A percentile compares a stretch with the other conserved stretches of the same genome.
Conservation (phyloP, 768 basidiomycete genomes). For the Holtermanniella nyarrowii region DNA sequence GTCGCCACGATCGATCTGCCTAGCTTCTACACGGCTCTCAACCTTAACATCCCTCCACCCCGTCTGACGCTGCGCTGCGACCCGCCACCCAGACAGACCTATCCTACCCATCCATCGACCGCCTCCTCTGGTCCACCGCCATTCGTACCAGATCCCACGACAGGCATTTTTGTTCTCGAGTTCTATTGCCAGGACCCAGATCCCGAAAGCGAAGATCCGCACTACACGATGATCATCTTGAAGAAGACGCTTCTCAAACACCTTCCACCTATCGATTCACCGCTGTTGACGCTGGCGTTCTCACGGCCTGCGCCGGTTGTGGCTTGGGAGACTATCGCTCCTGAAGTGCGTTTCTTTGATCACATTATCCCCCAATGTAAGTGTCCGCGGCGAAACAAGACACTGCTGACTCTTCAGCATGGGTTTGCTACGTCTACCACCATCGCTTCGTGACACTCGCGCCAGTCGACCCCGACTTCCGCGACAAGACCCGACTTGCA, state of each 20-base stretch:
- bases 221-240: conserved; percentile 18
- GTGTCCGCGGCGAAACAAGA: conserved; percentile 1
- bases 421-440: conserved; percentile 40
- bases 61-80: conserved; percentile 32
- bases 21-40: conserved; percentile 16
- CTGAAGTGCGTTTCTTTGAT: conserved; percentile 28
- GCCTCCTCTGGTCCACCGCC: conserved; percentile 3
- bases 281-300: conserved; percentile 15
- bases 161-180: conserved; percentile 28
- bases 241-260: conserved; percentile 26
- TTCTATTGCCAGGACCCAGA: conserved; percentile 28
- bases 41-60: conserved; percentile 24
- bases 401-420: conserved; percentile 16
- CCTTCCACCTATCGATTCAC: conserved; percentile 21
- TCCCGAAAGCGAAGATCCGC: conserved; percentile 7
- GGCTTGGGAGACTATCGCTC: conserved; percentile 23
- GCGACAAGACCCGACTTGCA: conserved; percentile 6
- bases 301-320: conserved; percentile 30
- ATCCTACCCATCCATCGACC: conserved; percentile 24
- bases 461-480: not conserved
- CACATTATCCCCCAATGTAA: conserved; percentile 21
- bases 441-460: conserved; percentile 27
- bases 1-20: conserved; percentile 29
- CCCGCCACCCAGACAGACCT: conserved; percentile 34
- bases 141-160: conserved; percentile 28